phyloP scores from a whole-genome alignment of 805 yeast genomes.

The Monosporozyma servazzii region DNA sequence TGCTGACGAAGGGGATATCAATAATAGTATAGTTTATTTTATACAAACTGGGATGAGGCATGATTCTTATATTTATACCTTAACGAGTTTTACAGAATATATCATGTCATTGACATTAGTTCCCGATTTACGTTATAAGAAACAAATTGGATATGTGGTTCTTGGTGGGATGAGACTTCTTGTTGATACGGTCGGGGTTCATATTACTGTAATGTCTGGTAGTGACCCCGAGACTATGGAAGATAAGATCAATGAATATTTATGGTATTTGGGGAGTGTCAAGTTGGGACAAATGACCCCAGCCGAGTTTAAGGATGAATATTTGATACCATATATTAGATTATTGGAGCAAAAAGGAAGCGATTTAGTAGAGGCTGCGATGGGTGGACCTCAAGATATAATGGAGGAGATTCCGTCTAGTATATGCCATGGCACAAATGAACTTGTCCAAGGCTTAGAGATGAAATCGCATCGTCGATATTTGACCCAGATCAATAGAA shows the following conservation, averaged over 20 bases:
- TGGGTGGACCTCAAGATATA: slow-evolving; percentile 31
- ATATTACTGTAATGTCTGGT: slow-evolving; percentile 48
- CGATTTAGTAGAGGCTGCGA: slow-evolving; percentile 7
- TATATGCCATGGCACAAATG: slow-evolving; percentile 28
- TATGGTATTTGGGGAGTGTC: slow-evolving; percentile 34
- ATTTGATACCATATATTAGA: slow-evolving; percentile 33
- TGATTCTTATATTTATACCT: slow-evolving; percentile 28
- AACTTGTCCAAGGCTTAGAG: slow-evolving; percentile 13
- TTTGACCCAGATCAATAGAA: slow-evolving; percentile 43
- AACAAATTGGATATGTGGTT: slow-evolving; percentile 55
- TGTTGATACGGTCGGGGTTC: slow-evolving; percentile 48
- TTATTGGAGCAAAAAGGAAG: slow-evolving; percentile 8
- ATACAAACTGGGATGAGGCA: slow-evolving; percentile 47
- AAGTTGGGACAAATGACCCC: slow-evolving; percentile 26
- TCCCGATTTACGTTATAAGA: slow-evolving; percentile 43
- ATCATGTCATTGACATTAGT: slow-evolving; percentile 37
- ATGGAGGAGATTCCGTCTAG: slow-evolving; percentile 30
- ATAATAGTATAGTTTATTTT: slow-evolving; percentile 43
- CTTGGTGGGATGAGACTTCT: slow-evolving; percentile 46
- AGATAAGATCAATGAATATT: slow-evolving; percentile 39
- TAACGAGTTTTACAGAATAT: slow-evolving; percentile 41
- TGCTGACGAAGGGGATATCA: slow-evolving; percentile 39
- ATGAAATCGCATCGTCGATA: slow-evolving; percentile 37
- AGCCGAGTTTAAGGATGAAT: slow-evolving; percentile 28
- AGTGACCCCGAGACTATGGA: slow-evolving; percentile 36